phyloP scores from a whole-genome alignment of 352 stramenopile species.

The Phytophthora hybrid region DNA sequence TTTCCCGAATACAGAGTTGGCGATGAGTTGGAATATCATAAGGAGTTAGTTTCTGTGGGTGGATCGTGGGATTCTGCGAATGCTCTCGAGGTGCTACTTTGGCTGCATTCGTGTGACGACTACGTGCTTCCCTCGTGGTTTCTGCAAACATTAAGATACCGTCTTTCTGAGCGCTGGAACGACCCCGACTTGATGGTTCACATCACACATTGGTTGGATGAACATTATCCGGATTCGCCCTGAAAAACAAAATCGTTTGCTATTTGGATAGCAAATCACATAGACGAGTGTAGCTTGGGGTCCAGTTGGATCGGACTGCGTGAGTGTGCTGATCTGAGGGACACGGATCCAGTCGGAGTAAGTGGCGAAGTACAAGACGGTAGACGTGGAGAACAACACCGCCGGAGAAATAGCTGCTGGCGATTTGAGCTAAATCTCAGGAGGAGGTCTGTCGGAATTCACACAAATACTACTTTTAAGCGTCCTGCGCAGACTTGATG shows the following conservation, averaged over 20 bases:
- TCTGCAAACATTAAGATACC: background rate
- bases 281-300: too few relatives aligned
- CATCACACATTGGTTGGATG: background rate
- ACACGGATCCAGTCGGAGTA: too few relatives aligned
- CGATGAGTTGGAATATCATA: background rate
- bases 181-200: background rate
- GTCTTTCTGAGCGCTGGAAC: background rate
- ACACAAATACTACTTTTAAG: too few relatives aligned
- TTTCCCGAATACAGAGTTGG: background rate
- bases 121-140: background rate
- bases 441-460: too few relatives aligned
- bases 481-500: too few relatives aligned
- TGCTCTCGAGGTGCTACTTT: background rate
- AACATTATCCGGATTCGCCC: background rate
- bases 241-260: background rate
- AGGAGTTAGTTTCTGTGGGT: background rate
- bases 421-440: too few relatives aligned
- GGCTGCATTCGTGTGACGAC: background rate
- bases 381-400: too few relatives aligned
- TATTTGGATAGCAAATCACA: too few relatives aligned
- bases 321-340: too few relatives aligned
- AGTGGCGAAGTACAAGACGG: too few relatives aligned
- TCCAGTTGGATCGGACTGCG: too few relatives aligned
- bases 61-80: background rate
- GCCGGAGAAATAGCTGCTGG: too few relatives aligned